These are phyloP conservation scores for Trifolium dubium DNA, from an alignment of 306 rosid species.

Conservation along the genomic window DNA sequence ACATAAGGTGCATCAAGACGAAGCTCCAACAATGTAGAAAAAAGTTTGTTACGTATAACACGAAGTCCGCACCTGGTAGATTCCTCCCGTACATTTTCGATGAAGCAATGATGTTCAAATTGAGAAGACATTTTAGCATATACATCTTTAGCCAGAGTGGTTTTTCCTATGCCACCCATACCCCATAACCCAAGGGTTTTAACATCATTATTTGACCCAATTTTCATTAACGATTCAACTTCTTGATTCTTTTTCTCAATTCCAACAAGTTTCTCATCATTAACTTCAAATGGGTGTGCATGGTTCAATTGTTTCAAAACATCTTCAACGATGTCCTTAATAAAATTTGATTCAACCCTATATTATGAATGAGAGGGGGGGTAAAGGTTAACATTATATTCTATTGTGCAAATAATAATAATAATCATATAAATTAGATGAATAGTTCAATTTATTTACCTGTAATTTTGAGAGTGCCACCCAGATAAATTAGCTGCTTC, in stretches of 20 bases:
- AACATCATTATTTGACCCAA: neutral
- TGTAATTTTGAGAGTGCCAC: neutral
- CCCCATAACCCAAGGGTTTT: conserved; percentile 37
- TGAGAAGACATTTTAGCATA: neutral
- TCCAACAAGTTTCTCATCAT: neutral
- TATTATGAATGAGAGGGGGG: neutral
- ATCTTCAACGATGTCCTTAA: conserved; percentile 6
- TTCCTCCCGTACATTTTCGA: conserved; percentile 10
- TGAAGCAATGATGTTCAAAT: conserved; percentile 33
- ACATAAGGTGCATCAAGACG: neutral
- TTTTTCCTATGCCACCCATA: conserved; percentile 30
- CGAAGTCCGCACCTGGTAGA: neutral
- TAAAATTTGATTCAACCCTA: conserved; percentile 28
- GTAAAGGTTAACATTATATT: neutral
- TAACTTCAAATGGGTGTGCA: neutral
- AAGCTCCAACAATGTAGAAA: neutral
- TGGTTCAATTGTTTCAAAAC: conserved; percentile 1
- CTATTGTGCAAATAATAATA: neutral
- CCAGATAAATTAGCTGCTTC: conserved; percentile 25
- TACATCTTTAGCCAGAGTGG: neutral
- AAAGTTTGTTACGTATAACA: neutral
- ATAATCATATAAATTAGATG: neutral
- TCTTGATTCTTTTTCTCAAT: neutral
- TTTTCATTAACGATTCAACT: neutral
- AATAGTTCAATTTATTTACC: neutral